These are phyloP conservation scores for Prunus yedoensis DNA, from an alignment of 331 rosid species.

Conservation along the genomic window DNA sequence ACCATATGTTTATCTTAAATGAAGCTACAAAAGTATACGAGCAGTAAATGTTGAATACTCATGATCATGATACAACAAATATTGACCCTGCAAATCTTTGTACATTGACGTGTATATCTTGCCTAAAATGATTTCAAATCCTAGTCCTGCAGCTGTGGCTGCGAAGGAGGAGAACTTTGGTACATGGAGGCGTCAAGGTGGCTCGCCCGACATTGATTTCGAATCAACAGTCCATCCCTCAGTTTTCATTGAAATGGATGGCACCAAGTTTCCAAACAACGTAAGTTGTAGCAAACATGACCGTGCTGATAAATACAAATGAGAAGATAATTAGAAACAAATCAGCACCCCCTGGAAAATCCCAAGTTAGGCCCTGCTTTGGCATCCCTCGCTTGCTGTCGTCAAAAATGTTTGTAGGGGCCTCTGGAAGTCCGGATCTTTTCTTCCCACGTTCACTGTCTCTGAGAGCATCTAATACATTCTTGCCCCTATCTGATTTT, in stretches of 20 bases:
- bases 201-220: slow-evolving; percentile 15
- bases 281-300: slow-evolving; percentile 92
- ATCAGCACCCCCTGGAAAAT: slow-evolving; percentile 78
- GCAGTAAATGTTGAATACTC: slow-evolving; percentile 14
- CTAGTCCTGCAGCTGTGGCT: neutral
- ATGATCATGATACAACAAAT: slow-evolving; percentile 3
- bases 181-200: slow-evolving; percentile 26
- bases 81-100: slow-evolving; percentile 24
- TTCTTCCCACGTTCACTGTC: slow-evolving; percentile 79
- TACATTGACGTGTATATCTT: slow-evolving; percentile 28
- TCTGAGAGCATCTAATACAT: slow-evolving; percentile 73
- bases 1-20: slow-evolving; percentile 10
- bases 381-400: slow-evolving; percentile 88
- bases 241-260: slow-evolving; percentile 90
- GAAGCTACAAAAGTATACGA: slow-evolving; percentile 1
- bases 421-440: slow-evolving; percentile 85
- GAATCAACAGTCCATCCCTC: slow-evolving; percentile 26
- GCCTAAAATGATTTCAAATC: slow-evolving; percentile 23
- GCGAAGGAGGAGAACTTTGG: neutral
- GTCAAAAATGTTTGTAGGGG: slow-evolving; percentile 80
- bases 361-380: slow-evolving; percentile 63
- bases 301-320: slow-evolving; percentile 77
- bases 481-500: slow-evolving; percentile 63
- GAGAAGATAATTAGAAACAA: slow-evolving; percentile 62
- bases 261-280: slow-evolving; percentile 97